These are phyloP conservation scores for Colletotrichum acutatum DNA, from an alignment of 2,329 filamentous ascomycete species.

Conservation along the genomic window DNA sequence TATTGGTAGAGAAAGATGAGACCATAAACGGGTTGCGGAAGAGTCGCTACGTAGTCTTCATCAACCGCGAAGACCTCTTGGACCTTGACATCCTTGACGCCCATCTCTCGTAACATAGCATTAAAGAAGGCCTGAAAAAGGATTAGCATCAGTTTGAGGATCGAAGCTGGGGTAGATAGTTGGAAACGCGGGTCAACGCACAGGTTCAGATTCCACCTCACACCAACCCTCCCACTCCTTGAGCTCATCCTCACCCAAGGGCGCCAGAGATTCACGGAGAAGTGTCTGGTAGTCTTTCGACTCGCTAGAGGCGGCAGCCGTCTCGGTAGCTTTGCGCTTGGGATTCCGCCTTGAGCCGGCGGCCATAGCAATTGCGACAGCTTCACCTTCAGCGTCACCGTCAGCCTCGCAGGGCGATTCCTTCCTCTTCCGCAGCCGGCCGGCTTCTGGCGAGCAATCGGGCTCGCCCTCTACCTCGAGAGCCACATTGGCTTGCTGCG, in stretches of 20 bases:
- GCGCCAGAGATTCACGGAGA: constrained; percentile 57
- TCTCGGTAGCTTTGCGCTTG: constrained; percentile 56
- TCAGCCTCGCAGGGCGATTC: constrained; percentile 14
- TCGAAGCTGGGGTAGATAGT: neutral
- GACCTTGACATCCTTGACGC: constrained; percentile 77
- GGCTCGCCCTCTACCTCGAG: neutral
- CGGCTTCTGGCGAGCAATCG: neutral
- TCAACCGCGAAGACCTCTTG: constrained; percentile 83
- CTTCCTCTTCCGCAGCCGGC: constrained; percentile 15
- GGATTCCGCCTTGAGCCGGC: constrained; percentile 49
- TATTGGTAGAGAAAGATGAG: constrained; percentile 91
- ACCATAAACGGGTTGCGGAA: constrained; percentile 83
- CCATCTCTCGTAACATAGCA: constrained; percentile 82
- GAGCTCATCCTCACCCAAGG: constrained; percentile 62
- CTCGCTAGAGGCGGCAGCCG: constrained; percentile 39
- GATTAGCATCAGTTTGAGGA: neutral
- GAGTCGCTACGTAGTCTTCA: constrained; percentile 67
- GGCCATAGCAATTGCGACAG: neutral
- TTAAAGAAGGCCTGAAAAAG: constrained; percentile 80
- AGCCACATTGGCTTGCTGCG: neutral
- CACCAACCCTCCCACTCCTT: constrained; percentile 78
- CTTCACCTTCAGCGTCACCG: neutral
- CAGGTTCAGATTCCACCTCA: constrained; percentile 91
- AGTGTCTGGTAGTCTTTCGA: constrained; percentile 49
- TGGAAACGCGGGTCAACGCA: constrained; percentile 52